Percentiles rank a stretch among this genome's conserved stretches.
Evolutionary conservation across 352 stramenopile species (phyloP).

Genomic region (Pythium phragmiticola): DNA sequence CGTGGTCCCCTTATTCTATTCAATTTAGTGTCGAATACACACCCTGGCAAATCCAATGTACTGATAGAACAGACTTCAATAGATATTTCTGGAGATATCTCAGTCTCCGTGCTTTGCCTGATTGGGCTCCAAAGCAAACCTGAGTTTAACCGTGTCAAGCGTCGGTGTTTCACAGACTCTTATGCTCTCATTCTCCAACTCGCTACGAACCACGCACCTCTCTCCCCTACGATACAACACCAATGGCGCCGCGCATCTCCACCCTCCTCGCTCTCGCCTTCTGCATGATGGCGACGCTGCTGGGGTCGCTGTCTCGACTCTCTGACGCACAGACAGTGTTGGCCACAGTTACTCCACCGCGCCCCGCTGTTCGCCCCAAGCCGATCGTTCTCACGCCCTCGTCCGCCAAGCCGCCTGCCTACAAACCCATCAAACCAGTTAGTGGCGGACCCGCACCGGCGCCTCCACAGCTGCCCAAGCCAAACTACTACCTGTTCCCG

Average conservation of each 20-base stretch:
- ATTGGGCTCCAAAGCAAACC: too few species aligned
- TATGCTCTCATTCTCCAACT: neutral
- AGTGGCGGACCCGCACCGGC: neutral
- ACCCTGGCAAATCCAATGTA: too few species aligned
- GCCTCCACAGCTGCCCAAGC: neutral
- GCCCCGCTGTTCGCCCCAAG: neutral
- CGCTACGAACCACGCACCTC: neutral
- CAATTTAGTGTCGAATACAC: too few species aligned
- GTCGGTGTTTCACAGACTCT: neutral
- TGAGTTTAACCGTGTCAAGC: neutral
- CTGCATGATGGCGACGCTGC: neutral
- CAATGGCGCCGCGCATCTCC: neutral
- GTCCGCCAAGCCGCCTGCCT: constrained; percentile 4
- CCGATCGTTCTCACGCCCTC: constrained; percentile 2
- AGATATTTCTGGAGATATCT: neutral
- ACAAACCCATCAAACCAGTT: neutral
- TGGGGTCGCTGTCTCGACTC: neutral
- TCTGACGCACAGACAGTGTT: neutral
- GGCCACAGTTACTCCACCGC: neutral
- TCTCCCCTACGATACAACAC: neutral
- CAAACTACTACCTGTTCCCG: neutral
- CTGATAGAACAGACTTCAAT: neutral
- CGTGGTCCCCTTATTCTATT: too few species aligned
- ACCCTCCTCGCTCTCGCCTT: neutral
- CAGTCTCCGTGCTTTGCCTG: neutral